These are phyloP conservation scores for Dothideomycetes sp. DNA, from an alignment of 2,329 filamentous ascomycete genomes.

Conservation along the genomic window DNA sequence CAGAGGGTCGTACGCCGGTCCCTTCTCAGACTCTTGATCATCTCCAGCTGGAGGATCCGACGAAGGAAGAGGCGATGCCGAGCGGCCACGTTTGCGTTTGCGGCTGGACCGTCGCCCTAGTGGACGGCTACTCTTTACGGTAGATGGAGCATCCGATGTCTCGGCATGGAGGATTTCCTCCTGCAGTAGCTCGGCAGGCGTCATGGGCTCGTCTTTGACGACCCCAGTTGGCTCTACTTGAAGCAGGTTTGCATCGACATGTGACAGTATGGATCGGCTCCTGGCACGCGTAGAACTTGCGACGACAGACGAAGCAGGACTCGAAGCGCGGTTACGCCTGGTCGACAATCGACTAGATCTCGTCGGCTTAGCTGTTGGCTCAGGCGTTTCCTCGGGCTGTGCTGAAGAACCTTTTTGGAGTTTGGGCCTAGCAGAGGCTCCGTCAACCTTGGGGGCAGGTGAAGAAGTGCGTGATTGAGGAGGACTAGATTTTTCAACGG, in stretches of 20 bases:
- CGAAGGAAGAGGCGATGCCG: conserved; percentile 14
- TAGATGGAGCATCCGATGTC: conserved; percentile 17
- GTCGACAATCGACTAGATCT: conserved; percentile 11
- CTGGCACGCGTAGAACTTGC: conserved; percentile 35
- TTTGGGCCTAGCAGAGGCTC: conserved; percentile 3
- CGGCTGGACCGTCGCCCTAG: conserved; percentile 18
- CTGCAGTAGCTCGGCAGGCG: conserved; percentile 30
- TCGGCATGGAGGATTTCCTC: conserved; percentile 17
- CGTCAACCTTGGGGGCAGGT: neutral
- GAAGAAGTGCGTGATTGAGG: conserved; percentile 1
- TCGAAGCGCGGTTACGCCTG: conserved; percentile 27
- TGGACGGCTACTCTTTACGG: conserved; percentile 18
- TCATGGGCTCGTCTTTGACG: conserved; percentile 41
- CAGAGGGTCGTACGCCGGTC: conserved; percentile 7
- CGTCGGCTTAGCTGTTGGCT: conserved; percentile 4
- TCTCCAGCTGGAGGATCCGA: neutral
- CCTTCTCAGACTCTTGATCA: neutral
- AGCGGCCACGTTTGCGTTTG: conserved; percentile 35
- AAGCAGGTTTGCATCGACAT: conserved; percentile 32
- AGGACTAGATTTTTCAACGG: conserved; percentile 28
- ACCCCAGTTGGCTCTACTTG: conserved; percentile 32
- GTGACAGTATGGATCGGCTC: conserved; percentile 41
- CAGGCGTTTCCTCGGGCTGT: neutral
- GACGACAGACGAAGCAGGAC: conserved; percentile 38
- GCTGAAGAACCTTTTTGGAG: neutral